Percentiles rank a stretch among this genome's conserved stretches.
These are phyloP conservation scores for Gossypium thurberi DNA, from an alignment of 345 rosid genomes.

Conservation along the genomic window DNA sequence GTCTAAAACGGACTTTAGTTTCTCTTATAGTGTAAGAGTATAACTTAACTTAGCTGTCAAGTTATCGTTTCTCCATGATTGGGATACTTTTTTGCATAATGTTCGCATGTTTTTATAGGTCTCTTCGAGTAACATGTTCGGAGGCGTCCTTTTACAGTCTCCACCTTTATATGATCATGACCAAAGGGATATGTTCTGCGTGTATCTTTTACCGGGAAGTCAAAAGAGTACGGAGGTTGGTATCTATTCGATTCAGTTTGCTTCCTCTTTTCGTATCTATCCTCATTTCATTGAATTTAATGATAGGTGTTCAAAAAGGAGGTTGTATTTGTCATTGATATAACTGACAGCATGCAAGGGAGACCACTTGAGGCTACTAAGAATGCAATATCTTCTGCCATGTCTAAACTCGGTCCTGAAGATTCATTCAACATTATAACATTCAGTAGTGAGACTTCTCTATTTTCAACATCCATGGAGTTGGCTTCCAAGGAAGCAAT, in stretches of 20 bases:
- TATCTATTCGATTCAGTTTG: background rate
- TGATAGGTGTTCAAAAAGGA: constrained; percentile 67
- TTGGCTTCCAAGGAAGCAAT: constrained; percentile 50
- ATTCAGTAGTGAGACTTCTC: constrained; percentile 60
- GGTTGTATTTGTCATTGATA: constrained; percentile 73
- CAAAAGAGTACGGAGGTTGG: constrained; percentile 53
- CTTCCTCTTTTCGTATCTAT: constrained; percentile 9
- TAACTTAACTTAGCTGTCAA: background rate
- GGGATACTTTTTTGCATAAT: background rate
- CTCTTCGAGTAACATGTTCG: constrained; percentile 46
- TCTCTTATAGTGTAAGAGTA: constrained; percentile 58
- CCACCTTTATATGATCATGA: constrained; percentile 60
- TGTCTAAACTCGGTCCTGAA: constrained; percentile 47
- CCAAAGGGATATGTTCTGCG: constrained; percentile 75
- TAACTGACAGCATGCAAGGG: constrained; percentile 88
- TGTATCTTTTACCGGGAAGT: constrained; percentile 70
- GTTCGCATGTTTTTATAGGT: constrained; percentile 33
- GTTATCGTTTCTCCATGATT: background rate
- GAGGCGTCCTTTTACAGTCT: constrained; percentile 74
- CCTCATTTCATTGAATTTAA: constrained; percentile 22
- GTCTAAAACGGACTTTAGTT: constrained; percentile 61
- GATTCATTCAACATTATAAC: constrained; percentile 85
- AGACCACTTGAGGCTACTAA: constrained; percentile 61
- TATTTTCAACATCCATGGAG: constrained; percentile 67
- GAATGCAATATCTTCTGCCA: constrained; percentile 51